Conservation (phyloP, 768 basidiomycete genomes). For the Nidularia sp. region DNA sequence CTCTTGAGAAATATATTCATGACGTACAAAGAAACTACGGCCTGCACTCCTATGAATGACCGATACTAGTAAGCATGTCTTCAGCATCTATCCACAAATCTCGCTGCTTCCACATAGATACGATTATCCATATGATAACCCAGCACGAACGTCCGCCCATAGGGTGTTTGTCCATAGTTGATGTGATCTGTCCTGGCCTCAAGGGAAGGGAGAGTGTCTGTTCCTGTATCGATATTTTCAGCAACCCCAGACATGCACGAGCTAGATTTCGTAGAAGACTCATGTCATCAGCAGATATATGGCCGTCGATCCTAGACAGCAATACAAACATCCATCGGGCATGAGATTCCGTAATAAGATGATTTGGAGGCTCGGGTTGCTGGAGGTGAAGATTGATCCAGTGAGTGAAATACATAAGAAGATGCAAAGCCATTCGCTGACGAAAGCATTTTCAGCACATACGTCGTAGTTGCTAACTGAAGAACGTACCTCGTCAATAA, state of each 20-base stretch:
- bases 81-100: conserved; percentile 82
- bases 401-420: conserved; percentile 80
- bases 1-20: too few species aligned
- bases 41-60: neutral
- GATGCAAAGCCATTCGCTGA: conserved; percentile 67
- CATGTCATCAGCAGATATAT: conserved; percentile 72
- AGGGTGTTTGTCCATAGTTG: conserved; percentile 10
- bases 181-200: conserved; percentile 4
- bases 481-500: conserved; percentile 69
- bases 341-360: conserved; percentile 50
- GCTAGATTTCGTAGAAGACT: conserved; percentile 72
- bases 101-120: conserved; percentile 70
- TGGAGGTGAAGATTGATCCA: conserved; percentile 70
- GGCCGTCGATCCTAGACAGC: conserved; percentile 64
- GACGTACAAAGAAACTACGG: too few species aligned
- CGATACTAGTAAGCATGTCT: conserved; percentile 31
- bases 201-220: conserved; percentile 6
- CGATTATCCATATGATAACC: conserved; percentile 65
- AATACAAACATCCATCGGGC: conserved; percentile 78
- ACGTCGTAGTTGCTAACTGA: too few species aligned
- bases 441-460: too few species aligned
- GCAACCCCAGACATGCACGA: conserved; percentile 58
- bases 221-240: conserved; percentile 29
- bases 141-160: conserved; percentile 57
- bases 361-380: conserved; percentile 27